Percentiles rank a stretch among this genome's conserved stretches.
Evolutionary conservation across 2,329 filamentous ascomycete genomes (phyloP).

Genomic region (Cladophialophora yegresii): DNA sequence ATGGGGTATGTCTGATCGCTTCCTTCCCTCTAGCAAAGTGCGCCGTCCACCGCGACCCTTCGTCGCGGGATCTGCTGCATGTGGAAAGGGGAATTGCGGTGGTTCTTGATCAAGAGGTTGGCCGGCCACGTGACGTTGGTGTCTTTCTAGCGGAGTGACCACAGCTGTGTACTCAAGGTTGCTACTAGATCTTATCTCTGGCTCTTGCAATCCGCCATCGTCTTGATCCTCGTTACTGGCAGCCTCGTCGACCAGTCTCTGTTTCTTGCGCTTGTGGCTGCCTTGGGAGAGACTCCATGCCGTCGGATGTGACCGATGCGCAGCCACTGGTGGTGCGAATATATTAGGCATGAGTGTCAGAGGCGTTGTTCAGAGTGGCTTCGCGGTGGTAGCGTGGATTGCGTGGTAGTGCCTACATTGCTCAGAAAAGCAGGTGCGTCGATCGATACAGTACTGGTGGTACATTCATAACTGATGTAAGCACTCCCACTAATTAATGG

Average conservation of each 20-base stretch:
- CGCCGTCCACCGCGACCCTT: background rate
- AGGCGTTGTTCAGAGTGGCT: background rate
- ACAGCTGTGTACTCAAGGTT: conserved; percentile 33
- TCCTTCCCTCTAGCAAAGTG: conserved; percentile 15
- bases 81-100: conserved; percentile 48
- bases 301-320: background rate
- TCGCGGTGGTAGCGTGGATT: background rate
- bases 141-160: conserved; percentile 46
- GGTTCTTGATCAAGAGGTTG: conserved; percentile 44
- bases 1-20: conserved; percentile 38
- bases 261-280: conserved; percentile 42
- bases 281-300: background rate
- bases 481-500: background rate
- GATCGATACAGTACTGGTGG: background rate
- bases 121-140: conserved; percentile 49
- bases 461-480: background rate
- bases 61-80: conserved; percentile 40
- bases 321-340: conserved; percentile 9
- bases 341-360: conserved; percentile 9
- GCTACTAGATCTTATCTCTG: background rate
- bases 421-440: background rate
- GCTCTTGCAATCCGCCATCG: background rate
- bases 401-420: background rate
- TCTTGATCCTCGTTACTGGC: conserved; percentile 17
- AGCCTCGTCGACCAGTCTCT: conserved; percentile 35